phyloP scores from a whole-genome alignment of 257 asterid genomes.

The Agastache rugosa region DNA sequence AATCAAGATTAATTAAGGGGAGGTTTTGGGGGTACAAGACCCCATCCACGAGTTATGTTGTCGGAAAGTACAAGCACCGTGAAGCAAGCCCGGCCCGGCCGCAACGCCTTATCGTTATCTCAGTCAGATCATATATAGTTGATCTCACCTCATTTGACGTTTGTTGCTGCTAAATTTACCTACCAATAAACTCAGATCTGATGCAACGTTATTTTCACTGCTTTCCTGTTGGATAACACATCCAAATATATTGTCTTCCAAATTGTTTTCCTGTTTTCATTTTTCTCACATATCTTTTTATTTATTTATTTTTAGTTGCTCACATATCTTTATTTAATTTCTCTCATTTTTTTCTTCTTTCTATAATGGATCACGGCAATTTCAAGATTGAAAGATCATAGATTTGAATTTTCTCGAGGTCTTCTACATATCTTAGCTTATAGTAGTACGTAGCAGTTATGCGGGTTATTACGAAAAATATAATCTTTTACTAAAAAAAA shows the following conservation, averaged over 20 bases:
- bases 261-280: background rate
- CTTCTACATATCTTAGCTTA: no score
- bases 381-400: no score
- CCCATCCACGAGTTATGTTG: conserved; percentile 17
- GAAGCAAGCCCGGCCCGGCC: conserved; percentile 25
- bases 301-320: no score
- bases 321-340: background rate
- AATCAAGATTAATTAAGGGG: background rate
- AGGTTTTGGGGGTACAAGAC: background rate
- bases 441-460: no score
- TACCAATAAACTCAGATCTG: conserved; percentile 8
- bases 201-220: conserved; percentile 22
- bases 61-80: conserved; percentile 13
- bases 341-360: background rate
- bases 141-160: background rate
- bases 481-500: no score
- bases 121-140: background rate
- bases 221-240: background rate
- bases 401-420: no score
- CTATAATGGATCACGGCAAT: no score
- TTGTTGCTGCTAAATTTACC: conserved; percentile 21
- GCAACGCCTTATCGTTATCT: conserved; percentile 11
- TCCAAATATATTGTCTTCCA: background rate
- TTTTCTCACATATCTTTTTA: background rate
- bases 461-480: no score